These are phyloP conservation scores for Paecilomyces sp. DNA, from an alignment of 2,329 filamentous ascomycete species.

Conservation along the genomic window DNA sequence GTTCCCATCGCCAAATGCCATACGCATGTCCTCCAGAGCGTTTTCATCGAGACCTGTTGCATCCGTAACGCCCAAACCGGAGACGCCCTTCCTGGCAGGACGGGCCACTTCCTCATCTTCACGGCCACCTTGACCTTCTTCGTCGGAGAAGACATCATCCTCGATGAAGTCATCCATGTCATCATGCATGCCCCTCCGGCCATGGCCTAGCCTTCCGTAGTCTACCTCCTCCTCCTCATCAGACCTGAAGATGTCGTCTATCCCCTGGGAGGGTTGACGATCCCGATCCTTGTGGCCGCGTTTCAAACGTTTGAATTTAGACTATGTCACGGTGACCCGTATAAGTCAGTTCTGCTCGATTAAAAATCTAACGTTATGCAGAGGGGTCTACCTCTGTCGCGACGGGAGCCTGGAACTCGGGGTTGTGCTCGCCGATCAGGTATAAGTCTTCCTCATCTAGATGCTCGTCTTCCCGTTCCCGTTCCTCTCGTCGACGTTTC, in stretches of 20 bases:
- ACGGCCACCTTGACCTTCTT: conserved; percentile 65
- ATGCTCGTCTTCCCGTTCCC: conserved; percentile 72
- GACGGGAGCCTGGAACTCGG: conserved; percentile 60
- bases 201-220: conserved; percentile 35
- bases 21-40: conserved; percentile 89
- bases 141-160: conserved; percentile 85
- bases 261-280: conserved; percentile 58
- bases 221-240: conserved; percentile 72
- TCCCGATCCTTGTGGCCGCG: conserved; percentile 69
- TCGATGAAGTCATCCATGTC: conserved; percentile 97
- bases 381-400: conserved; percentile 59
- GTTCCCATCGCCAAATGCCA: conserved; percentile 89
- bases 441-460: conserved; percentile 96
- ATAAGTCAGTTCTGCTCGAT: not conserved
- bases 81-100: conserved; percentile 62
- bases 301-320: conserved; percentile 94
- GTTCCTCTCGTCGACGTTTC: conserved; percentile 70
- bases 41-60: conserved; percentile 83
- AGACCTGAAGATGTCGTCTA: conserved; percentile 92
- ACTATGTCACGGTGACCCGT: conserved; percentile 40
- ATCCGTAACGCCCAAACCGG: conserved; percentile 64
- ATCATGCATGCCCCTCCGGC: conserved; percentile 57
- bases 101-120: conserved; percentile 87
- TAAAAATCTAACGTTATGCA: not conserved
- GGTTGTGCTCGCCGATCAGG: conserved; percentile 77